Percentiles rank a stretch among this genome's conserved stretches.
Evolutionary conservation across 2,329 filamentous ascomycete species (phyloP).

Genomic region (Esteya vermicola): DNA sequence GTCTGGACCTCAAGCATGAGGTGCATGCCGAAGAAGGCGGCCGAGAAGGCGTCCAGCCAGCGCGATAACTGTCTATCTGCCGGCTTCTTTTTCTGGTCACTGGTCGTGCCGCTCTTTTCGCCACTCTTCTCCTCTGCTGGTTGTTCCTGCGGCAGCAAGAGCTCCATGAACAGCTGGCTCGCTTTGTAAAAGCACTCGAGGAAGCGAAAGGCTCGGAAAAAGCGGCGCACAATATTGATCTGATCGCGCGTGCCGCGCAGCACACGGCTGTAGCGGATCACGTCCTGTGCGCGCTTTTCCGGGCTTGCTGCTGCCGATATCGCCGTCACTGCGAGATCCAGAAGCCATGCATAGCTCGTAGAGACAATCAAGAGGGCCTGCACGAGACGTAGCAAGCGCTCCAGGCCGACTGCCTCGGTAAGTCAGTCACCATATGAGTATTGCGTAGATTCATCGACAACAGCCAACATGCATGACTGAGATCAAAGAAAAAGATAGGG

Average conservation of each 20-base stretch:
- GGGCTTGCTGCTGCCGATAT: not conserved
- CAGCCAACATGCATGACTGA: not conserved
- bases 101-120: not conserved
- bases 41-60: constrained; percentile 40
- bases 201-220: constrained; percentile 56
- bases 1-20: constrained; percentile 52
- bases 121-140: not conserved
- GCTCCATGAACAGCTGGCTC: constrained; percentile 22
- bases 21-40: constrained; percentile 50
- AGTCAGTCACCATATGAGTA: not conserved
- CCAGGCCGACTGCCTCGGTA: constrained; percentile 35
- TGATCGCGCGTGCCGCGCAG: constrained; percentile 20
- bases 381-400: constrained; percentile 44
- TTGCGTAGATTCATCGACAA: no score
- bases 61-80: constrained; percentile 15
- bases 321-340: constrained; percentile 15
- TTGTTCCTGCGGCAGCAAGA: not conserved
- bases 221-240: constrained; percentile 39
- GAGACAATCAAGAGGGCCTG: constrained; percentile 37
- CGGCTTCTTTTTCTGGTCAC: not conserved
- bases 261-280: constrained; percentile 13
- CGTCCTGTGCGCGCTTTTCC: not conserved
- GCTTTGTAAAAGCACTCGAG: constrained; percentile 43
- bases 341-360: constrained; percentile 26
- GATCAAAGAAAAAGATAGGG: not conserved